These are phyloP conservation scores for Mortierella sp. DNA, from an alignment of 371 early-diverging fungal species.

Conservation along the genomic window DNA sequence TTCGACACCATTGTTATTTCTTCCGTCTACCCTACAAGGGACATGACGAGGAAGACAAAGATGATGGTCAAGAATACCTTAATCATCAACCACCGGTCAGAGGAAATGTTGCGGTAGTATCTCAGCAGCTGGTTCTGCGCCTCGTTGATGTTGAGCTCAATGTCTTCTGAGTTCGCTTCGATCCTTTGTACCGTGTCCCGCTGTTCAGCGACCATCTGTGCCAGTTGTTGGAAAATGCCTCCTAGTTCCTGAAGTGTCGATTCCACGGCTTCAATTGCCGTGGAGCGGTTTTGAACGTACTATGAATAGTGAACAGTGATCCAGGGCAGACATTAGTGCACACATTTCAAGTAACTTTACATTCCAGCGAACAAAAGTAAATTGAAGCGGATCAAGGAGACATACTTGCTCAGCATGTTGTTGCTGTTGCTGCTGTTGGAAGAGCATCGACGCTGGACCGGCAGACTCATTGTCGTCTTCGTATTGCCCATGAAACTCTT, in stretches of 20 bases:
- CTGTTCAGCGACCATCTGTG: constrained; percentile 95
- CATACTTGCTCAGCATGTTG: constrained; percentile 42
- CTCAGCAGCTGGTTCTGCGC: constrained; percentile 93
- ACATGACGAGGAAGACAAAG: constrained; percentile 67
- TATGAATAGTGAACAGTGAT: constrained; percentile 31
- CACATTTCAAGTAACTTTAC: constrained; percentile 25
- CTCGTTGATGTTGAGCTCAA: constrained; percentile 91
- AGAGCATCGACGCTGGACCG: constrained; percentile 65
- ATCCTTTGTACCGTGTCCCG: constrained; percentile 96
- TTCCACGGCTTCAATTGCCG: constrained; percentile 96
- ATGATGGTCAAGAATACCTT: constrained; percentile 91
- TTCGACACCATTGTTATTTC: not conserved
- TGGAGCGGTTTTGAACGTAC: constrained; percentile 87
- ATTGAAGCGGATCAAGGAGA: not conserved
- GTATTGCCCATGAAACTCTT: constrained; percentile 36
- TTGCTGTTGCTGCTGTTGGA: constrained; percentile 53
- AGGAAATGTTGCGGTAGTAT: constrained; percentile 91
- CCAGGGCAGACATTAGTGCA: not conserved
- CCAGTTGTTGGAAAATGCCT: constrained; percentile 94
- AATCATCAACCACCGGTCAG: constrained; percentile 96
- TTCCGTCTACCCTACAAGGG: constrained; percentile 32
- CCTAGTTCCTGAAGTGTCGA: constrained; percentile 98
- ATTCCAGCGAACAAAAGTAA: not conserved
- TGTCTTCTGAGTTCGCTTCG: constrained; percentile 95
- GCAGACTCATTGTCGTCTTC: constrained; percentile 60